These are phyloP conservation scores for Chytriomyces confervae DNA, from an alignment of 192 early-diverging fungal species.

Conservation along the genomic window DNA sequence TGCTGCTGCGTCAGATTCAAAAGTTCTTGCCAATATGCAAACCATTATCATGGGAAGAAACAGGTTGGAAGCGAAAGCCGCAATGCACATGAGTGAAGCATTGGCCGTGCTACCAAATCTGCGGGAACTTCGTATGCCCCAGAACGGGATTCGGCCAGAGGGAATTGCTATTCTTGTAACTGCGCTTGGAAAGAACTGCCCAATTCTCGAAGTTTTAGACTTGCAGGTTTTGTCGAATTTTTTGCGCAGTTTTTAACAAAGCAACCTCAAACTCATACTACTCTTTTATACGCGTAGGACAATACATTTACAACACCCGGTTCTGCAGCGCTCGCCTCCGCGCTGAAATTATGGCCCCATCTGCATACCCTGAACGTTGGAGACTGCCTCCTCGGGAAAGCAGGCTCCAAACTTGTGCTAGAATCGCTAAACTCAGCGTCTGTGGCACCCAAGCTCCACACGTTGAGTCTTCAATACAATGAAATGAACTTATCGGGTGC, in stretches of 20 bases:
- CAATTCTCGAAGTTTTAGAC: conserved; percentile 76
- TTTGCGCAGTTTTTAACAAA: neutral
- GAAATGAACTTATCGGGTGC: conserved; percentile 83
- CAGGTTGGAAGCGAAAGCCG: conserved; percentile 87
- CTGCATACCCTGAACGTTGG: conserved; percentile 87
- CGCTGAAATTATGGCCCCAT: conserved; percentile 76
- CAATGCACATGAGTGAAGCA: conserved; percentile 76
- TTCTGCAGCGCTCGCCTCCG: conserved; percentile 76
- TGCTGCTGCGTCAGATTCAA: conserved; percentile 71
- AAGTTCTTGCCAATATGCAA: conserved; percentile 69
- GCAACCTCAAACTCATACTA: neutral
- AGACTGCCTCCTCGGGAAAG: conserved; percentile 84
- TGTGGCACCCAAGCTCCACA: conserved; percentile 57
- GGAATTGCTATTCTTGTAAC: conserved; percentile 77
- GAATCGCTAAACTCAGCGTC: conserved; percentile 61
- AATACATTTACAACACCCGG: conserved; percentile 92
- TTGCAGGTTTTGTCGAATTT: conserved; percentile 49
- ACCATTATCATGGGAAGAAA: conserved; percentile 92
- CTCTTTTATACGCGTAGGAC: conserved; percentile 60
- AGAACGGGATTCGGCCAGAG: conserved; percentile 97
- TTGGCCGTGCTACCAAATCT: conserved; percentile 79
- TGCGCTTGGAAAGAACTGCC: conserved; percentile 67
- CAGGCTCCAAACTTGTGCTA: conserved; percentile 72
- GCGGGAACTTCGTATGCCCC: conserved; percentile 88
- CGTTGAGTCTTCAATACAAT: conserved; percentile 82